Evolutionary conservation across 768 basidiomycete species (phyloP).

Genomic region (Dioszegia hungarica): DNA sequence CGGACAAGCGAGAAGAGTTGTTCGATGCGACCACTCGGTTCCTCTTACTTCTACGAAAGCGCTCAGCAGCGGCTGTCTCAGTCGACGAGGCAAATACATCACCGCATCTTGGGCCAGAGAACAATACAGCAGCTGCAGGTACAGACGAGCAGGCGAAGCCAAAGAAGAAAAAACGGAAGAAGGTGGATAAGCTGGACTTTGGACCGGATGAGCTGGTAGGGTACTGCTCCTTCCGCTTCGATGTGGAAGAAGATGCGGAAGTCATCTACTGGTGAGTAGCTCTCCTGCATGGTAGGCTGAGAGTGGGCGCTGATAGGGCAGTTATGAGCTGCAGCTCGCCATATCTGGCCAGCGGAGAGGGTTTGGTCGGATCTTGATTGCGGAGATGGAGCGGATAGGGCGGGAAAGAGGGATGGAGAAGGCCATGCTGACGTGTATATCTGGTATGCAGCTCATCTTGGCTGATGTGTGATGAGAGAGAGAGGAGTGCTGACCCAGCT

Average conservation of each 20-base stretch:
- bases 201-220: conserved; percentile 19
- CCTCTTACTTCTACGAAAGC: conserved; percentile 17
- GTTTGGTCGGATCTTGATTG: conserved; percentile 19
- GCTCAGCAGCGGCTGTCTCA: neutral
- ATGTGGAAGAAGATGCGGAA: conserved; percentile 21
- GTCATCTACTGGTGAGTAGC: conserved; percentile 40
- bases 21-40: conserved; percentile 26
- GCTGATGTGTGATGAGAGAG: neutral
- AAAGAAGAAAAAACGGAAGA: conserved; percentile 14
- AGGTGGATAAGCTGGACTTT: conserved; percentile 11
- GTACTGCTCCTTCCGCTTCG: conserved; percentile 36
- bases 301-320: conserved; percentile 3
- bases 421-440: conserved; percentile 34
- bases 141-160: neutral
- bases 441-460: conserved; percentile 16
- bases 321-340: conserved; percentile 36
- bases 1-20: conserved; percentile 31
- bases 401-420: conserved; percentile 25
- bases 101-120: neutral
- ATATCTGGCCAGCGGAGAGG: conserved; percentile 9
- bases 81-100: neutral
- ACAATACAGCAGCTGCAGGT: too few species aligned
- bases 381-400: conserved; percentile 23
- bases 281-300: too few species aligned
- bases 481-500: neutral